Conservation (phyloP, 148 eudicot genomes). For the Diospyros lotus region DNA sequence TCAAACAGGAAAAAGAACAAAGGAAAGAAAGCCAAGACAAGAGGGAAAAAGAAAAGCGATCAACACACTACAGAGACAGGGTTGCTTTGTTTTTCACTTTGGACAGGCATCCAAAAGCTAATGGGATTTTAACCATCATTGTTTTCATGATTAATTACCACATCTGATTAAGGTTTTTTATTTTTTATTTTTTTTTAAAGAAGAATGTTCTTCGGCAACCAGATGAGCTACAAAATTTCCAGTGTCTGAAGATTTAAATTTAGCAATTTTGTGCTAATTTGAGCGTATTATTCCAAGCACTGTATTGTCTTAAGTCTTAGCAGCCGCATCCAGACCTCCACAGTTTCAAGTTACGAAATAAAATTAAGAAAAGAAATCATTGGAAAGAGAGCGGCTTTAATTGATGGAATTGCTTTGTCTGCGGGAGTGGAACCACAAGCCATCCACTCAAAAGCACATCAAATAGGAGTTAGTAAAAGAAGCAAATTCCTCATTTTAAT, state of each 20-base stretch:
- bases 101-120: slow-evolving; percentile 9
- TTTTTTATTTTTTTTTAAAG: no score
- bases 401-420: slow-evolving; percentile 26
- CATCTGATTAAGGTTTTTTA: neutral
- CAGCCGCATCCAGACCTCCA: no score
- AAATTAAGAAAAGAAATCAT: slow-evolving; percentile 2
- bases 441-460: slow-evolving; percentile 16
- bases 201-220: neutral
- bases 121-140: neutral
- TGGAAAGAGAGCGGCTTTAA: slow-evolving; percentile 23
- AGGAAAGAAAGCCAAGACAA: slow-evolving; percentile 4
- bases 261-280: no score
- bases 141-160: slow-evolving; percentile 4
- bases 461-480: neutral
- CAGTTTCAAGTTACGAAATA: neutral
- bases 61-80: slow-evolving; percentile 1
- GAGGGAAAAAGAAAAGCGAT: slow-evolving; percentile 7
- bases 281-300: no score
- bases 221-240: neutral
- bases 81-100: slow-evolving; percentile 17
- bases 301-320: no score
- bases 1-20: slow-evolving; percentile 13
- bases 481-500: no score
- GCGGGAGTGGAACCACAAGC: slow-evolving; percentile 24
- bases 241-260: neutral